Base-by-base conservation (phyloP, 768 basidiomycete genomes). In the Pulveroboletus ravenelii region DNA sequence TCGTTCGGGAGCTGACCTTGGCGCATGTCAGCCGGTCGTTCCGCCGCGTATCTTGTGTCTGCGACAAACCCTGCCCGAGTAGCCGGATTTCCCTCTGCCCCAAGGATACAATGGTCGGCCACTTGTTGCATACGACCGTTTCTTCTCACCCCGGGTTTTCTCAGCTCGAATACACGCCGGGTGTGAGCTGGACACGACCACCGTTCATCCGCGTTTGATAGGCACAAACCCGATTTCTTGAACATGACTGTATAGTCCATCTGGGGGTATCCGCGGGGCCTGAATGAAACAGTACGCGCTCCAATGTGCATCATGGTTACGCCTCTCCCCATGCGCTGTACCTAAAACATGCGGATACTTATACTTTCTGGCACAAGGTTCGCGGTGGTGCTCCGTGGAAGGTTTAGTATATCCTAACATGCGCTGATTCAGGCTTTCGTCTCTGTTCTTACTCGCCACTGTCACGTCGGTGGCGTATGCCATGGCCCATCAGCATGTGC, bases 401-500 rank as follows among this genome's bases (percentile, higher is more conserved):
- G 10, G 15, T 18, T 5, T 25, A 10, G 9, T 20, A 3, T 31
- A 23, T 20, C 36, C 18, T 14, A 25, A 14, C 18, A 53, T 59
- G 37, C 18, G 0, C 25, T n/a, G 14, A 10, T 35, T 47, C 43
- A 29, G 3, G 9, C 37, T 18, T 18, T 50, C 15, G n/a, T 39
- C 23, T 14, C 38, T 51, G 15, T n/a, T 59, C 13, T 27, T 48
- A 12, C 44, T 59, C 23, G 13, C 39, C 14, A 13, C 27, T 31
- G 2, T 32, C 13, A 17, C 20, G 7, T 47, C 44, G 1, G 44
- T 31, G 20, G 44, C 20, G 17, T 38, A 20, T 18, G 45, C 6
- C 25, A 27, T 27, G 25, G 25, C 25, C 44, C 2, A 37, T 30
- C 38, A 59, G 12, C 13, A 57, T 41, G 12, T 53, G 58, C 47